Conservation (phyloP, 495 filamentous ascomycete species). For the Penicillium fimorum region DNA sequence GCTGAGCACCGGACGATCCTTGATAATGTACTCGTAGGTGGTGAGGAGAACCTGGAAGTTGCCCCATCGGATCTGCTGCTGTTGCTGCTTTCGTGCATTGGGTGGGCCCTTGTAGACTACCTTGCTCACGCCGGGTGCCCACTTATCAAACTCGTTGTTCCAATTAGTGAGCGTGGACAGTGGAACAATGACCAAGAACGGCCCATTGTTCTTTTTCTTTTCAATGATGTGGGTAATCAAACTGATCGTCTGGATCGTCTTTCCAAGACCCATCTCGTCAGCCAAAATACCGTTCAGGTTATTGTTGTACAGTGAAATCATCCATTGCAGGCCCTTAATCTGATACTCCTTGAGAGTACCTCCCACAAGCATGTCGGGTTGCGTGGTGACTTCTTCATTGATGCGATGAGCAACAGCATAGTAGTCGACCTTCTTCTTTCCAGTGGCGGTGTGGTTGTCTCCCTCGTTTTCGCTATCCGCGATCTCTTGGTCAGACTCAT, state of each 20-base stretch:
- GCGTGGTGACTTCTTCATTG: conserved; percentile 81
- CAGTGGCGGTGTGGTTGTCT: conserved; percentile 56
- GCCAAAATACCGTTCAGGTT: conserved; percentile 98
- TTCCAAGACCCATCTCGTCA: conserved; percentile 99
- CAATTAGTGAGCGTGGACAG: conserved; percentile 96
- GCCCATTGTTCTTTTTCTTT: conserved; percentile 87
- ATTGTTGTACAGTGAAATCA: conserved; percentile 99
- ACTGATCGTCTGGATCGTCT: conserved; percentile 99
- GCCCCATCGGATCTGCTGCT: conserved; percentile 90
- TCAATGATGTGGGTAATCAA: conserved; percentile 96
- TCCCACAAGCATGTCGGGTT: conserved; percentile 83
- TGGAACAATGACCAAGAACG: conserved; percentile 94
- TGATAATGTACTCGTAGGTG: conserved; percentile 99
- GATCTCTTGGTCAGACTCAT: conserved; percentile 67
- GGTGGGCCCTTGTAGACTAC: conserved; percentile 98
- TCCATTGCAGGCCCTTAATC: conserved; percentile 97
- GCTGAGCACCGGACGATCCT: conserved; percentile 87
- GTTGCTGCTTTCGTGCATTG: conserved; percentile 81
- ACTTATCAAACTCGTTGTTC: conserved; percentile 98
- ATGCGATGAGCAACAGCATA: conserved; percentile 96
- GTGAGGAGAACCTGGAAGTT: conserved; percentile 95
- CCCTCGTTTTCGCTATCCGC: conserved; percentile 66
- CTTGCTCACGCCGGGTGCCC: conserved; percentile 81
- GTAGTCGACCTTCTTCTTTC: conserved; percentile 84
- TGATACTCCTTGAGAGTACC: conserved; percentile 96